A percentile compares a stretch with the other conserved stretches of the same genome.
phyloP scores from a whole-genome alignment of 805 yeast genomes.

The Wickerhamiella brachini region DNA sequence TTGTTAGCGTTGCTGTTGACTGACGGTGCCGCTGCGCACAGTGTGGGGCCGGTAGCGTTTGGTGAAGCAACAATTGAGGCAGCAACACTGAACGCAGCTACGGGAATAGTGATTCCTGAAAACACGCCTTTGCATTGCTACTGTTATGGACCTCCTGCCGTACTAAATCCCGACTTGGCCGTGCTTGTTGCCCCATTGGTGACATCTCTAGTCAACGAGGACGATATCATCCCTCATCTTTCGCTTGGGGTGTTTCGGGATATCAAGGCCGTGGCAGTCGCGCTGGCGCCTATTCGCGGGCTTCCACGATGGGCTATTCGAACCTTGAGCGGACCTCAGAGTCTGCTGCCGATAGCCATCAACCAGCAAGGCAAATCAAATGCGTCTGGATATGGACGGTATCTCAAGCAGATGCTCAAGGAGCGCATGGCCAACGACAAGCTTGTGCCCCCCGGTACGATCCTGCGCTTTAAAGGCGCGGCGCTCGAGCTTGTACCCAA shows the following conservation, averaged over 20 bases:
- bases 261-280: conserved; percentile 20
- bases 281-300: neutral
- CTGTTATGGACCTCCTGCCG: conserved; percentile 25
- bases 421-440: neutral
- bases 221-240: conserved; percentile 24
- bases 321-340: neutral
- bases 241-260: conserved; percentile 24
- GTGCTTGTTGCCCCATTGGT: conserved; percentile 16
- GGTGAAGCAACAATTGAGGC: no score
- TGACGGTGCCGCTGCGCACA: conserved; percentile 2
- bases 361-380: neutral
- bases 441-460: neutral
- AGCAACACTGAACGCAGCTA: no score
- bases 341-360: neutral
- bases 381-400: neutral
- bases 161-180: conserved; percentile 19
- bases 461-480: neutral
- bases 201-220: conserved; percentile 23
- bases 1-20: conserved; percentile 20
- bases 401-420: neutral
- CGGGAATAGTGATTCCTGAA: conserved; percentile 11
- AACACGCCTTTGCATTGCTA: conserved; percentile 19
- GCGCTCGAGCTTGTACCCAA: neutral
- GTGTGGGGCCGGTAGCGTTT: no score
- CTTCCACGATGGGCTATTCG: neutral